These are phyloP conservation scores for Saccharomycopsis hybrid DNA, from an alignment of 1,139 yeast genomes.

Conservation along the genomic window DNA sequence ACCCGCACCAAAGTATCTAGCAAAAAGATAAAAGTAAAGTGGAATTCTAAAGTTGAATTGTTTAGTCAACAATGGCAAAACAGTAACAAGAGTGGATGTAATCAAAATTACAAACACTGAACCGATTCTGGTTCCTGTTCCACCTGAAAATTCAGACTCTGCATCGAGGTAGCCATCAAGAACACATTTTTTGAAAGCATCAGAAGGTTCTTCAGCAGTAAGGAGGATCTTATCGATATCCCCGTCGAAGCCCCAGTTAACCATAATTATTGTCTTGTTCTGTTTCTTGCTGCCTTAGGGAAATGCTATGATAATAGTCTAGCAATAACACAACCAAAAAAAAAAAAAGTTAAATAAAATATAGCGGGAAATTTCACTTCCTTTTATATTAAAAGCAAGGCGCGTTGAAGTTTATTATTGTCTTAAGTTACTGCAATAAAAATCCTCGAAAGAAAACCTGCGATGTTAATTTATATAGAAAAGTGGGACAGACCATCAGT, in stretches of 20 bases:
- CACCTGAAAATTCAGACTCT: constrained; percentile 38
- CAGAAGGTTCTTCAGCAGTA: constrained; percentile 27
- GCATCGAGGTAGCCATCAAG: constrained; percentile 33
- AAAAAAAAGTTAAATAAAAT: no score
- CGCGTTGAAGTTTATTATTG: no score
- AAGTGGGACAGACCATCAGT: no score
- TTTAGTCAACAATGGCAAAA: constrained; percentile 46
- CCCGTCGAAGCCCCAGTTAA: constrained; percentile 20
- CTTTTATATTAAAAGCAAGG: no score
- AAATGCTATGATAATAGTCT: no score
- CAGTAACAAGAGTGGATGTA: constrained; percentile 50
- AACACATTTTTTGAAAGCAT: constrained; percentile 35
- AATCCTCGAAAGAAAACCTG: no score
- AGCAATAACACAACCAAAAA: no score
- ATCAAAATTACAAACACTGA: constrained; percentile 62
- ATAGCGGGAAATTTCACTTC: no score
- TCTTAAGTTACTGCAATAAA: no score
- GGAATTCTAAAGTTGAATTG: constrained; percentile 46
- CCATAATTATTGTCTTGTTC: no score
- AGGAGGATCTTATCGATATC: constrained; percentile 25
- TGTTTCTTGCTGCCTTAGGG: no score
- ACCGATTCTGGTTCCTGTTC: constrained; percentile 62
- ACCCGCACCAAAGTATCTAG: constrained; percentile 87
- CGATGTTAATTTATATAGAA: no score
- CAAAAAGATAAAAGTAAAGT: constrained; percentile 56